Evolutionary conservation across 306 rosid genomes (phyloP), one percentile per base, ranked within the genome.

Genomic region (Vachellia collinsii): DNA sequence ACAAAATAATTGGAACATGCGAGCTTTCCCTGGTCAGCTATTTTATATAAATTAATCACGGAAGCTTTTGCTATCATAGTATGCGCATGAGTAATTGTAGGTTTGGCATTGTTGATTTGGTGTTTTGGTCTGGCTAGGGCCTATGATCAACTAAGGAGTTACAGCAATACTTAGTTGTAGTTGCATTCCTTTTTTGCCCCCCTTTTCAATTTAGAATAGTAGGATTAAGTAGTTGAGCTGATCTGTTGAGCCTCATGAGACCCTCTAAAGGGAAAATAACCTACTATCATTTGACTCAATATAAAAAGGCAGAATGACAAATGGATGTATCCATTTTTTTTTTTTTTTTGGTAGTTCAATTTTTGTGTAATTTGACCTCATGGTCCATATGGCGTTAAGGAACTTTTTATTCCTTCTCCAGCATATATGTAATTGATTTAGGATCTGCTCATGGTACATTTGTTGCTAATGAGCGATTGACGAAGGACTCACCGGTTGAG

Each of bases 381-480:
- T 74, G 47, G 34, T 54, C 6, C 29, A 42, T 68, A 58, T 68
- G 79, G 13, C 44, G 54, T 80, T 87, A 51, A 88, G 34, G 22
- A 62, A 56, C 36, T 76, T 14, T 56, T 11, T 70, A 53, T 82
- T 72, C 69, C 62, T 82, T 69, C 77, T 81, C 56, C 99, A 95
- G 99, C 83, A 46, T 93, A 65, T 95, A 93, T 82, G 98, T 95
- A 38, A 91, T 93, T 81, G 99, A 95, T 90, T 80, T 95, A 92
- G 99, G 98, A 47, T 95, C 99, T 83, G 98, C 94, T 2, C 99
- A 95, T 82, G 99, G 99, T 65, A 95, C 99, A 81, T 95, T 93
- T 86, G 99, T 93, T 83, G 99, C 99, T 77, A 95, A 95, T 54
- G 99, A 95, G 84, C 89, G 98, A n/a, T 86, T 93, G 81, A 87